phyloP scores from a whole-genome alignment of 2,329 filamentous ascomycete genomes.

The Simplicillium sp. region DNA sequence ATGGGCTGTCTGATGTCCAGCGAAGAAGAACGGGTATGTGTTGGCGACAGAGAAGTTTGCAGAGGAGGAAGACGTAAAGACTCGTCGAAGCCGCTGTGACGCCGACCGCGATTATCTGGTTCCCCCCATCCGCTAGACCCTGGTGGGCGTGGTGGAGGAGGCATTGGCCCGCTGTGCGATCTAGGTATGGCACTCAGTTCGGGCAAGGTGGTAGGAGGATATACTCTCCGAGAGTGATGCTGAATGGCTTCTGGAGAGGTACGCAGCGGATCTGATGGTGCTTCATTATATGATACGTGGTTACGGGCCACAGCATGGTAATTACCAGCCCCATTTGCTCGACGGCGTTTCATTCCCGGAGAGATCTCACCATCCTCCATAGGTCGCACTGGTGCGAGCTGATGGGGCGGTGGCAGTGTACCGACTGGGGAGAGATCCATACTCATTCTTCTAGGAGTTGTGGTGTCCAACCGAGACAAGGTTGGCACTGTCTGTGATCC shows the following conservation, averaged over 20 bases:
- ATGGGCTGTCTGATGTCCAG: slow-evolving; percentile 16
- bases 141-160: slow-evolving; percentile 42
- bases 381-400: slow-evolving; percentile 14
- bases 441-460: slow-evolving; percentile 16
- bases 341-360: slow-evolving; percentile 52
- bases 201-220: slow-evolving; percentile 16
- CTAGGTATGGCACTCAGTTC: slow-evolving; percentile 19
- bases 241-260: slow-evolving; percentile 12
- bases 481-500: slow-evolving; percentile 12
- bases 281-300: slow-evolving; percentile 7
- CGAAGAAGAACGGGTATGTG: slow-evolving; percentile 14
- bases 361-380: slow-evolving; percentile 29
- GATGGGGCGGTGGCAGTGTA: slow-evolving; percentile 12
- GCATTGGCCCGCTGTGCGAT: slow-evolving; percentile 34
- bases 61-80: slow-evolving; percentile 44
- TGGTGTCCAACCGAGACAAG: slow-evolving; percentile 13
- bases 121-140: slow-evolving; percentile 17
- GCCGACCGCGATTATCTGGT: slow-evolving; percentile 17
- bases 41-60: slow-evolving; percentile 30
- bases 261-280: slow-evolving; percentile 9
- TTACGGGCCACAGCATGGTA: slow-evolving; percentile 18
- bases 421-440: slow-evolving; percentile 15
- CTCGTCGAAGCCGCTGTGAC: slow-evolving; percentile 42
- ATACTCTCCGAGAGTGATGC: slow-evolving; percentile 10
- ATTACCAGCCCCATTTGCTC: slow-evolving; percentile 36